These are phyloP conservation scores for Suillus fuscotomentosus DNA, from an alignment of 768 basidiomycete genomes.

Conservation along the genomic window DNA sequence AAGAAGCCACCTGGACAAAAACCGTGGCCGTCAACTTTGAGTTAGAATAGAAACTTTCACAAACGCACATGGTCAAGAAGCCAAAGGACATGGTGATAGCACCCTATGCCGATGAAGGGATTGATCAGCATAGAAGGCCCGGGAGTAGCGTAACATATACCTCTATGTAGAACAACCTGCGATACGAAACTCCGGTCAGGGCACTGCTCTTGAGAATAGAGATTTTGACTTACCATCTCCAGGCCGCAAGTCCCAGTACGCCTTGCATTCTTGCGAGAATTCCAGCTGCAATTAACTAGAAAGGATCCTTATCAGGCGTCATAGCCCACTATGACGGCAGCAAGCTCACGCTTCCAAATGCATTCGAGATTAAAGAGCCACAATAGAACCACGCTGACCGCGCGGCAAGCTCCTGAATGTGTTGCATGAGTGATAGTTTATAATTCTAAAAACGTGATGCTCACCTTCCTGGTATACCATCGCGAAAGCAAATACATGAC, in stretches of 20 bases:
- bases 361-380: conserved; percentile 62
- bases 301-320: not conserved
- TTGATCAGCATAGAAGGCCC: not conserved
- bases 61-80: conserved; percentile 46
- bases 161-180: conserved; percentile 72
- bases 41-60: not conserved
- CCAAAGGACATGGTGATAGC: conserved; percentile 62
- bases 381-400: conserved; percentile 60
- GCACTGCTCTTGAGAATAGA: not conserved
- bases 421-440: not conserved
- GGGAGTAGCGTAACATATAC: conserved; percentile 25
- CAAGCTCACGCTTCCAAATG: conserved; percentile 59
- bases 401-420: conserved; percentile 55
- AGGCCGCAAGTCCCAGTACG: conserved; percentile 60
- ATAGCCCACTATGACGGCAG: not conserved
- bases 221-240: conserved; percentile 53
- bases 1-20: conserved; percentile 45
- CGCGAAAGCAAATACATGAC: conserved; percentile 46
- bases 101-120: conserved; percentile 41
- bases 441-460: not conserved
- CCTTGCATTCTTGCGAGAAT: conserved; percentile 72
- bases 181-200: not conserved
- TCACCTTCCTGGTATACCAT: conserved; percentile 49
- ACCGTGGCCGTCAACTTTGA: not conserved
- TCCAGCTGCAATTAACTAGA: conserved; percentile 72